Evolutionary conservation across 306 rosid species (phyloP).

Genomic region (Cicer cuneatum): DNA sequence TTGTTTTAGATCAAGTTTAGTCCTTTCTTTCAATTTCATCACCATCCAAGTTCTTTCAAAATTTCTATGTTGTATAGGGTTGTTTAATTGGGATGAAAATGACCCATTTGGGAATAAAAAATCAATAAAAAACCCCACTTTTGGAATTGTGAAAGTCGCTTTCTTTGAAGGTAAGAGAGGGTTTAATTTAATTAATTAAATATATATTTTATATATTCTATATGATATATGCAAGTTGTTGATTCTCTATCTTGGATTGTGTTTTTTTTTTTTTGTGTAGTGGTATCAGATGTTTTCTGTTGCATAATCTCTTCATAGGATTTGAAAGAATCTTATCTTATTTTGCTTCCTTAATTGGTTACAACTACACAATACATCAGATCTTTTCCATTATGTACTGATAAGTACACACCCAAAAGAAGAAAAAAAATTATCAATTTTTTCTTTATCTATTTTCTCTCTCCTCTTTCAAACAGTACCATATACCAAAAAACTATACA

Average conservation of each 20-base stretch:
- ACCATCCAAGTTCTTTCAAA: neutral
- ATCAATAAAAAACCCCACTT: slow-evolving; percentile 5
- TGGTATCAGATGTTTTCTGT: slow-evolving; percentile 82
- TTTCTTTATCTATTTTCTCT: slow-evolving; percentile 50
- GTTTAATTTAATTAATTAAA: neutral
- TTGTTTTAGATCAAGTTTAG: slow-evolving; percentile 7
- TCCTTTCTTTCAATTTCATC: slow-evolving; percentile 7
- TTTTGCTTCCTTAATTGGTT: slow-evolving; percentile 70
- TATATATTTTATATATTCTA: neutral
- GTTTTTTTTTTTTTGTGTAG: slow-evolving; percentile 7
- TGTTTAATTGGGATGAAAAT: slow-evolving; percentile 40
- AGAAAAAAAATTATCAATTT: slow-evolving; percentile 23
- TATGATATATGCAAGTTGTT: slow-evolving; percentile 46
- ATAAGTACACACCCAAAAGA: slow-evolving; percentile 50
- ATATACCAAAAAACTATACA: neutral
- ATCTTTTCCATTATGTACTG: slow-evolving; percentile 48
- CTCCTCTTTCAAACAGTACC: slow-evolving; percentile 27
- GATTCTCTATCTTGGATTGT: slow-evolving; percentile 36
- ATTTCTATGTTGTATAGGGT: slow-evolving; percentile 16
- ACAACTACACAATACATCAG: slow-evolving; percentile 48
- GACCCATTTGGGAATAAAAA: slow-evolving; percentile 34
- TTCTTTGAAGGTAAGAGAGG: slow-evolving; percentile 46
- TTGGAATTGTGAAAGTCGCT: slow-evolving; percentile 53
- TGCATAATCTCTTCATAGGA: slow-evolving; percentile 60
- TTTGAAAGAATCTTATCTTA: slow-evolving; percentile 60